phyloP scores from a whole-genome alignment of 345 rosid genomes.

The Noccaea caerulescens region DNA sequence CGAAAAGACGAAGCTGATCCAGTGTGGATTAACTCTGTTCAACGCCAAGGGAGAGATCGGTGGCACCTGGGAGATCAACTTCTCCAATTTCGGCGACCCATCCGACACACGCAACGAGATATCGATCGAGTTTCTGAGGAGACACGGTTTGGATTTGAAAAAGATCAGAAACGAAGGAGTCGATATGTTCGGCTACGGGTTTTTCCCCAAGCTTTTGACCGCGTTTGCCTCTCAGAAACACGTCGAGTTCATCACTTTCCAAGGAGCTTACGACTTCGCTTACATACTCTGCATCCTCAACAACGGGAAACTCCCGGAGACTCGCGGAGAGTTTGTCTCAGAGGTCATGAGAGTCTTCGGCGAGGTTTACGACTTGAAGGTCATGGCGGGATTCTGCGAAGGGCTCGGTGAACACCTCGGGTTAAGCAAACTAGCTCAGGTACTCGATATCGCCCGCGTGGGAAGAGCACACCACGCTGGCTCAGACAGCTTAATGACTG shows the following conservation, averaged over 20 bases:
- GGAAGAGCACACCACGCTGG: conserved; percentile 44
- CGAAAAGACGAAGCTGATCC: conserved; percentile 34
- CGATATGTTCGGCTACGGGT: conserved; percentile 19
- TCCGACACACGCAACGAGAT: conserved; percentile 18
- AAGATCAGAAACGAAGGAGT: conserved; percentile 37
- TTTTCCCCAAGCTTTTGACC: conserved; percentile 18
- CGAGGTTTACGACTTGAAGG: conserved; percentile 42
- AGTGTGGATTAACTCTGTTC: conserved; percentile 38
- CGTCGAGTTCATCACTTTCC: conserved; percentile 32
- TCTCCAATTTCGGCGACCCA: conserved; percentile 39
- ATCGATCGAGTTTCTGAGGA: conserved; percentile 28
- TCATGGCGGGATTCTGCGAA: conserved; percentile 38
- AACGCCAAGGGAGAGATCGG: conserved; percentile 39
- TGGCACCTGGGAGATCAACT: conserved; percentile 41
- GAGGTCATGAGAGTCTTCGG: conserved; percentile 19
- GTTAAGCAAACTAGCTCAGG: conserved; percentile 29
- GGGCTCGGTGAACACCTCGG: conserved; percentile 40
- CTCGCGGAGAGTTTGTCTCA: not conserved
- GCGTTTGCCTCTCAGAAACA: not conserved
- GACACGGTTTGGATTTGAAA: conserved; percentile 33
- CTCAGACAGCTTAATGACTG: conserved; percentile 43
- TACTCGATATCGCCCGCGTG: conserved; percentile 26
- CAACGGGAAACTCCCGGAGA: conserved; percentile 14
- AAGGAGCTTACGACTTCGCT: conserved; percentile 40
- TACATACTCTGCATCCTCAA: conserved; percentile 24